phyloP scores from a whole-genome alignment of 176 grass and related monocot species.

The bread wheat (Triticum aestivum) region DNA sequence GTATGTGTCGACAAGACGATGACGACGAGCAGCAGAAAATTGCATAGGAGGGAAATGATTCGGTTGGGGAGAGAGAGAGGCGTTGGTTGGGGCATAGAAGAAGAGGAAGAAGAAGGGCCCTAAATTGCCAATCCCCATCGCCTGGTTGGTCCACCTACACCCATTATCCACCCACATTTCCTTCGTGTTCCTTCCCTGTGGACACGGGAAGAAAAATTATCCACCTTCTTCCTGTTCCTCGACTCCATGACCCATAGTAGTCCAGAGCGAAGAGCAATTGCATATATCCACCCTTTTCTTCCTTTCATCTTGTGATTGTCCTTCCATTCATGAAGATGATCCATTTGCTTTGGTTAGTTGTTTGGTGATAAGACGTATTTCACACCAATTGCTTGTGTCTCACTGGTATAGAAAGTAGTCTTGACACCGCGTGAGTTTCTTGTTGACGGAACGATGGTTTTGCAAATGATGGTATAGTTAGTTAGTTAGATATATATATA shows the following conservation, averaged over 20 bases:
- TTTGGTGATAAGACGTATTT: not conserved
- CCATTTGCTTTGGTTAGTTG: not conserved
- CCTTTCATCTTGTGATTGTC: not conserved
- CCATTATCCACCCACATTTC: slow-evolving; percentile 34
- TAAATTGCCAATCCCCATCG: not conserved
- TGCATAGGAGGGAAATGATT: slow-evolving; percentile 41
- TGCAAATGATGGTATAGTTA: too few species aligned
- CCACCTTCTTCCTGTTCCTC: too few species aligned
- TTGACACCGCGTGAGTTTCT: not conserved
- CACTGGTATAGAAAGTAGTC: not conserved
- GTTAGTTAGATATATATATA: too few species aligned
- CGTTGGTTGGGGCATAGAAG: not conserved
- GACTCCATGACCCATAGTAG: not conserved
- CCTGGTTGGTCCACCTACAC: slow-evolving; percentile 73
- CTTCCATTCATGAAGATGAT: not conserved
- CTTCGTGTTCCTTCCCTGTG: not conserved
- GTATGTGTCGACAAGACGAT: not conserved
- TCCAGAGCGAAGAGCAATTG: not conserved
- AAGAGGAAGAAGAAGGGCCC: slow-evolving; percentile 1
- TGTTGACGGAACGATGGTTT: not conserved
- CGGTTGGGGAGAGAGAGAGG: slow-evolving; percentile 23
- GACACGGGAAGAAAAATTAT: too few species aligned
- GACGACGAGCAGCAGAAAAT: slow-evolving; percentile 14
- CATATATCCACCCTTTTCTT: not conserved
- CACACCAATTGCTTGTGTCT: not conserved